Base-by-base conservation (phyloP, 1,284 basidiomycete species). In the Sporisorium graminicola region DNA sequence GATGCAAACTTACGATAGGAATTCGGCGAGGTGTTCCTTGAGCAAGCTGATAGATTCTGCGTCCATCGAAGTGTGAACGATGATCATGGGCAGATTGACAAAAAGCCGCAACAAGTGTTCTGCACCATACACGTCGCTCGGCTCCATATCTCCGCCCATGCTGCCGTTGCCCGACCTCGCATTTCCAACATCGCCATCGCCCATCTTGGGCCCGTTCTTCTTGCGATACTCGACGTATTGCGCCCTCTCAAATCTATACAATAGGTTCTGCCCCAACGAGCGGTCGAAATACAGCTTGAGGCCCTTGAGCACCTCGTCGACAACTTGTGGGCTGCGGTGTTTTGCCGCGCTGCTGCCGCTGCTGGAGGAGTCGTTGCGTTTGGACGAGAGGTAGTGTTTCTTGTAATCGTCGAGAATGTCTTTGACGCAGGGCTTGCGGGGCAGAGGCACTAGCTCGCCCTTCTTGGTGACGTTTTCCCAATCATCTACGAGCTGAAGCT, bases 401-500 rank as follows among this genome's bases (percentile, higher is more conserved):
- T 69, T 59, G 86, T 95, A 99, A 77, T 94, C 90, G 54, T 92
- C 88, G 2, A 98, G 88, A 14, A 98, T 88, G 52, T 92, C 90
- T 14, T 90, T 88, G 2, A 98, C 95, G 58, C 89, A 93, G 0
- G 95, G 95, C 40, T 87, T 89, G 42, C 95, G 90, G 6, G 96
- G 95, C 7, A 99, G 87, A 0, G 92, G 89, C 1, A 98, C 93
- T 35, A 98, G 89, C 93, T 95, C 58, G 13, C 42, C 91, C 83
- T 95, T 94, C 88, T 98, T 98, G 58, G 96, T 99, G 46, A 99
- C 91, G 18, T 92, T 91, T 87, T 99, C 96, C 96, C 96, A 99
- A 82, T 99, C 97, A 81, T 99, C 95, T 1, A 99, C 95, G 16
- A 99, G 89, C 66, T 93, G 89, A 33, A 92, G 89, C 86, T 98